Percentiles rank a stretch among this genome's conserved stretches.
Conservation (phyloP, 805 yeast species). For the Pichia membranifaciens region DNA sequence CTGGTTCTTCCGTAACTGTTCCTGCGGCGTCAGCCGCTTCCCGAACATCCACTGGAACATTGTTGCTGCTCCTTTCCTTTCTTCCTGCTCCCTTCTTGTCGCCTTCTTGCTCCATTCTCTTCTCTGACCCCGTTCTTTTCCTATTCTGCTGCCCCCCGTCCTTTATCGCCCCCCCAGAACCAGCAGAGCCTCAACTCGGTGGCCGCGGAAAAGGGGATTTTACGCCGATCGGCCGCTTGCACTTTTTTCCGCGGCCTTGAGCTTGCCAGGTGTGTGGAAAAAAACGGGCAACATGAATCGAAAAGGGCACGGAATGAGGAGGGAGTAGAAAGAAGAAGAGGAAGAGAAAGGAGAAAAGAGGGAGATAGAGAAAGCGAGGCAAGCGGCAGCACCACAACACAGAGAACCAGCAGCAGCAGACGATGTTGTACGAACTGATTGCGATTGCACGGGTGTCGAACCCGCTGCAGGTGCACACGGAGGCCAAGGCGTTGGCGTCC, state of each 20-base stretch:
- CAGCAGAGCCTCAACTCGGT: too few species aligned
- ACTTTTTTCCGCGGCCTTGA: too few species aligned
- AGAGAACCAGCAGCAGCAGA: neutral
- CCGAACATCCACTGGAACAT: constrained; percentile 95
- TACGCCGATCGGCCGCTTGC: neutral
- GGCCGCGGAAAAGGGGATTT: too few species aligned
- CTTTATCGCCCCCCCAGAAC: neutral
- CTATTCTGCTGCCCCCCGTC: neutral
- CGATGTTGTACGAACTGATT: constrained; percentile 83
- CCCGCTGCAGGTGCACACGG: constrained; percentile 45
- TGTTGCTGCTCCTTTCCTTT: neutral
- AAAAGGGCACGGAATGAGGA: too few species aligned
- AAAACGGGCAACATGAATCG: neutral
- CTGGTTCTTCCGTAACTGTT: constrained; percentile 89
- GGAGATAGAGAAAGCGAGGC: neutral
- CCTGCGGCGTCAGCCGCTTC: constrained; percentile 88
- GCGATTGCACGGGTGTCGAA: constrained; percentile 81
- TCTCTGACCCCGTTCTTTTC: neutral
- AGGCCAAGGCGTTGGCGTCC: constrained; percentile 50
- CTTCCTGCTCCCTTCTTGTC: neutral
- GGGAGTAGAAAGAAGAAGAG: neutral
- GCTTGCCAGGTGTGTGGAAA: too few species aligned
- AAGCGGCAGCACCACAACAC: neutral
- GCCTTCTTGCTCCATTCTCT: neutral
- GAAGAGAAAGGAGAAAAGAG: neutral